Evolutionary conservation across 768 basidiomycete species (phyloP), one percentile per base, ranked within the genome.

Genomic region (Calocybe cyanea): DNA sequence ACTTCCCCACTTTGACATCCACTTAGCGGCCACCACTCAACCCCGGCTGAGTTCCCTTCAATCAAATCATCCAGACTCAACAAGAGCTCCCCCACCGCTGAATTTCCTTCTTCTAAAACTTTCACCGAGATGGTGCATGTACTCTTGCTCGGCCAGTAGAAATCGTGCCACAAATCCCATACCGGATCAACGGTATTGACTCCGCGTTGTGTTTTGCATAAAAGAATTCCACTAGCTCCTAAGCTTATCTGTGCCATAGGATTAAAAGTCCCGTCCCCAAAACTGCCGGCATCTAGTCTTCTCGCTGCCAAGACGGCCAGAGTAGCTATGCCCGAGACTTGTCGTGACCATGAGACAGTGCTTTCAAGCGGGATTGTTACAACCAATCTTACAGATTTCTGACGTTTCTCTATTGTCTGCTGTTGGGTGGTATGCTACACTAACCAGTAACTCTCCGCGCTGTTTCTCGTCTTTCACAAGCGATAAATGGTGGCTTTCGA

Each of bases 21-120:
- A 24, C 49, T 50, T 45, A 53, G 24, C 17, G 52, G 52, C 52
- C 52, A 53, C 52, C 52, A 53, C 36, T 53, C 45, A 2, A 50
- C 49, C 9, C 43, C 48, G 24, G 25, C 25, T 11, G 5, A 6
- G 25, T 28, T 28, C 11, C 52, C 49, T 7, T 53, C 43, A 34
- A 48, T 23, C 24, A 53, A 17, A 34, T 53, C 52, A 13, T 50
- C 48, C 9, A 53, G 34, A 6, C 32, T 5, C 41, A 53, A n/a
- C 14, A 35, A 53, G 7, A 53, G 30, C 30, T 50, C 45, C 17
- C 52, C 52, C 2, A 50, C 39, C 2, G 41, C 24, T 2, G 13
- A 34, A 4, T 44, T 14, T 14, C n/a, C 34, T 35, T 35, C 43
- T 28, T 50, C 45, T 4, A 47, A 13, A 4, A 50, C 37, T 24